Conservation (phyloP, 768 basidiomycete species). For the Leccinum fibrillosum region DNA sequence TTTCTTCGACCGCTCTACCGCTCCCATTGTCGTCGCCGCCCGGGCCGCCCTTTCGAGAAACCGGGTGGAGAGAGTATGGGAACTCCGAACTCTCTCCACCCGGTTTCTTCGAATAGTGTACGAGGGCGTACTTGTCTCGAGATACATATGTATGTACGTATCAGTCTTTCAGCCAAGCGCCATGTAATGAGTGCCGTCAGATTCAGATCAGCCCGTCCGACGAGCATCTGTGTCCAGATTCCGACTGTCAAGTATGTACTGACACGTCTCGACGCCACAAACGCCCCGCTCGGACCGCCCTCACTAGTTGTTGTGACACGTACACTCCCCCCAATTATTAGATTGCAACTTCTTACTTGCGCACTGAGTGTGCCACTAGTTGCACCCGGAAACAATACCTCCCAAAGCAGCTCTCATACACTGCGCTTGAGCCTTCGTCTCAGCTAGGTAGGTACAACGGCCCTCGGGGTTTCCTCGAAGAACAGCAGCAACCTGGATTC, state of each 20-base stretch:
- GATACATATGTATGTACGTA: background rate
- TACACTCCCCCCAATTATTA: background rate
- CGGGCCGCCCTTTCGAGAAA: background rate
- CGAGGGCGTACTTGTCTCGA: background rate
- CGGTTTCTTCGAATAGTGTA: background rate
- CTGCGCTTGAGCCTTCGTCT: background rate
- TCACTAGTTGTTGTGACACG: background rate
- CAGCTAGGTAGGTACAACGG: background rate
- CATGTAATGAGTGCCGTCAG: background rate
- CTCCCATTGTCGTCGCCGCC: background rate
- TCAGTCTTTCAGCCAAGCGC: background rate
- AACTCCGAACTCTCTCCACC: background rate
- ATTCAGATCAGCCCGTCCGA: background rate
- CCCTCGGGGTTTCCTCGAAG: background rate
- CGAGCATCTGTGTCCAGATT: background rate
- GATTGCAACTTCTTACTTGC: background rate
- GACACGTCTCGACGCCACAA: background rate
- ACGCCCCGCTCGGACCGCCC: background rate
- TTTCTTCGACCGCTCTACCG: background rate
- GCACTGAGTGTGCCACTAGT: background rate
- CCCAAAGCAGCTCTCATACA: background rate
- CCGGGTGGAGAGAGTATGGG: too few species aligned
- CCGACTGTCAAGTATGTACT: background rate
- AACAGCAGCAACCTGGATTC: background rate
- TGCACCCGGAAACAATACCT: background rate